These are phyloP conservation scores for Barnettozyma wickerhamii DNA, from an alignment of 805 yeast species.

Conservation along the genomic window DNA sequence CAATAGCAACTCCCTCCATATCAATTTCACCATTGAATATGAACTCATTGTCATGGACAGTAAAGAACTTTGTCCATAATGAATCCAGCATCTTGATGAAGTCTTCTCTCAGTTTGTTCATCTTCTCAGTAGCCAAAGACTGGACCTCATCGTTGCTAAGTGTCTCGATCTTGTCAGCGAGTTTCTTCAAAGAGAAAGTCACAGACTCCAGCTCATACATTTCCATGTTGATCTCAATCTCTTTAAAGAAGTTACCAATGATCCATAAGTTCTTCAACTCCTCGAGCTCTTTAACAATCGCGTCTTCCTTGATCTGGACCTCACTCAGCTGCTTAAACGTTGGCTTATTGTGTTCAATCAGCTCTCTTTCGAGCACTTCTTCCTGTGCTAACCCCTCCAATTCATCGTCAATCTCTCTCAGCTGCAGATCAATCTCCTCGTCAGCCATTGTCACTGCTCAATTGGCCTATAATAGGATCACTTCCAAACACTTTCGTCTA, in stretches of 20 bases:
- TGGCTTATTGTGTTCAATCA: slow-evolving; percentile 10
- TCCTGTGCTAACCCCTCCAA: slow-evolving; percentile 11
- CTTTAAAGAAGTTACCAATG: slow-evolving; percentile 19
- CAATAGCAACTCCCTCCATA: slow-evolving; percentile 15
- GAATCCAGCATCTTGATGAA: slow-evolving; percentile 2
- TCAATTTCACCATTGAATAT: slow-evolving; percentile 16
- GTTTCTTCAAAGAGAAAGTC: slow-evolving; percentile 16
- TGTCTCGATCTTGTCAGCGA: slow-evolving; percentile 11
- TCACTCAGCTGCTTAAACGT: slow-evolving; percentile 15
- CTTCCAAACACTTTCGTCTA: background rate
- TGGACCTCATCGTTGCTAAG: slow-evolving; percentile 4
- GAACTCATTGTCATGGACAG: slow-evolving; percentile 5
- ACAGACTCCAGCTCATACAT: slow-evolving; percentile 23
- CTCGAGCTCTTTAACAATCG: slow-evolving; percentile 16
- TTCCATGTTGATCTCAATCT: slow-evolving; percentile 22
- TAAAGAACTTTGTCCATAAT: slow-evolving; percentile 16
- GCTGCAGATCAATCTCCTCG: slow-evolving; percentile 1
- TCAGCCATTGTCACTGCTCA: background rate
- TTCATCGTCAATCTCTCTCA: slow-evolving; percentile 1
- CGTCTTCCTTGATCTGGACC: slow-evolving; percentile 17
- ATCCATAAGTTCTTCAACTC: slow-evolving; percentile 23
- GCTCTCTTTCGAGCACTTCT: slow-evolving; percentile 8
- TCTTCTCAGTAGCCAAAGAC: slow-evolving; percentile 4
- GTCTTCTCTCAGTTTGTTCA: slow-evolving; percentile 4
- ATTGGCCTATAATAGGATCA: background rate